A percentile compares a stretch with the other conserved stretches of the same genome.
phyloP scores from a whole-genome alignment of 768 basidiomycete genomes.

The Suillus sp. region DNA sequence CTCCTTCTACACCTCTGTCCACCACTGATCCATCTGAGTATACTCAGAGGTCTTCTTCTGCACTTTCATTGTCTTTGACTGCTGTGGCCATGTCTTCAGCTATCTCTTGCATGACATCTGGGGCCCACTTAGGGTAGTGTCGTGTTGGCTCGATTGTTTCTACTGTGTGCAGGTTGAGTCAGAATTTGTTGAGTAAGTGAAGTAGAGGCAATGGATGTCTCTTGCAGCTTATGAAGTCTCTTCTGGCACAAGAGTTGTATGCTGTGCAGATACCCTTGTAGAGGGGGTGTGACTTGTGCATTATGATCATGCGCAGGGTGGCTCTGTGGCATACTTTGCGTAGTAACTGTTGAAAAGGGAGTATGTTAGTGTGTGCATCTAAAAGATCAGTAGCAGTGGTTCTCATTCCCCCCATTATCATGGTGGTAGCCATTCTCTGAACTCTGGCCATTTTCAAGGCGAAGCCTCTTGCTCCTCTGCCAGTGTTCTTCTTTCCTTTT shows the following conservation, averaged over 20 bases:
- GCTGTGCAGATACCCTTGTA: constrained; percentile 21
- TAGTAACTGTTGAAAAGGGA: constrained; percentile 18
- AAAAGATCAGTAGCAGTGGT: constrained; percentile 22
- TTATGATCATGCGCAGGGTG: constrained; percentile 4
- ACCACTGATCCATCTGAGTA: too few species aligned
- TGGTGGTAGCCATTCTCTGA: constrained; percentile 4
- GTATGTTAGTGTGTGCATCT: constrained; percentile 22
- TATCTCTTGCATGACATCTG: constrained; percentile 2
- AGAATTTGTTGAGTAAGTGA: constrained; percentile 19
- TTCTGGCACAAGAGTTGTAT: constrained; percentile 11
- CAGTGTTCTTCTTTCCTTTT: not conserved
- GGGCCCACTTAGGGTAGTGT: constrained; percentile 15
- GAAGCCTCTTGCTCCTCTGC: constrained; percentile 2
- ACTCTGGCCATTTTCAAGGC: constrained; percentile 7
- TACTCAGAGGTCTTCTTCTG: too few species aligned
- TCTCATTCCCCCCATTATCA: constrained; percentile 18
- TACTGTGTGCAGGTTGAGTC: constrained; percentile 13
- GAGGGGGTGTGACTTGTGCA: constrained; percentile 24
- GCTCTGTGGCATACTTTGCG: constrained; percentile 6
- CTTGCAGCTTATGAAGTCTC: constrained; percentile 11
- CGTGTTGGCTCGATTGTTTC: constrained; percentile 22
- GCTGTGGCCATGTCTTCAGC: constrained; percentile 13
- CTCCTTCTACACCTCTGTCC: too few species aligned
- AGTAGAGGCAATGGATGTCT: constrained; percentile 26
- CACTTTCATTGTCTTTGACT: not conserved